Evolutionary conservation across 2,329 filamentous ascomycete genomes (phyloP).

Genomic region (Aspergillus clavatus): DNA sequence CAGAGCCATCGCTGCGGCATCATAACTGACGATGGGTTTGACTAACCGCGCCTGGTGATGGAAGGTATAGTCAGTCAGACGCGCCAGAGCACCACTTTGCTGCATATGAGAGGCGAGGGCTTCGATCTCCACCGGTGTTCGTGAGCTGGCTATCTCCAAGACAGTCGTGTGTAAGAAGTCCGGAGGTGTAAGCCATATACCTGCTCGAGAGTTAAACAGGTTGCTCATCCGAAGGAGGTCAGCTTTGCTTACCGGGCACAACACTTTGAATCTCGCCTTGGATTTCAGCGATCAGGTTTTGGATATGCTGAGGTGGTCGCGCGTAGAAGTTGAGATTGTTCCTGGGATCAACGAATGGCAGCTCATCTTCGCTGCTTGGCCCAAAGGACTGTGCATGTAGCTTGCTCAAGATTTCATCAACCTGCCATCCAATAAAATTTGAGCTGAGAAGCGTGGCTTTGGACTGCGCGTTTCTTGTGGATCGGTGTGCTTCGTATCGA

Average conservation of each 20-base stretch:
- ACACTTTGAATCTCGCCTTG: constrained; percentile 61
- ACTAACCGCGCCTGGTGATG: constrained; percentile 68
- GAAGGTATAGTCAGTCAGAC: constrained; percentile 63
- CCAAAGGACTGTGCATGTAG: constrained; percentile 46
- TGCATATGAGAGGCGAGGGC: constrained; percentile 56
- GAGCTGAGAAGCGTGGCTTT: constrained; percentile 65
- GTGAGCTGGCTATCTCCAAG: constrained; percentile 78
- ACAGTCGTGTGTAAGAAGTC: constrained; percentile 77
- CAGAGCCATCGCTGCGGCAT: constrained; percentile 77
- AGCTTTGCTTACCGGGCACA: constrained; percentile 64
- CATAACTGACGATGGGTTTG: constrained; percentile 77
- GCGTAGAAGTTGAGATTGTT: constrained; percentile 88
- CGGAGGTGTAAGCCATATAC: constrained; percentile 79
- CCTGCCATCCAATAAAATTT: constrained; percentile 64
- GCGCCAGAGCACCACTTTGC: constrained; percentile 45
- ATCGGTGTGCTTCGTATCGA: constrained; percentile 69
- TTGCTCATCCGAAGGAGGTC: neutral
- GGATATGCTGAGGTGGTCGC: constrained; percentile 68
- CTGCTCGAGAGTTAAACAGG: constrained; percentile 39
- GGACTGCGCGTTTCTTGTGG: constrained; percentile 70
- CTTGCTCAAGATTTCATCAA: constrained; percentile 71
- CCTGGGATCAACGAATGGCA: constrained; percentile 67
- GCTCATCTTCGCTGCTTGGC: constrained; percentile 53
- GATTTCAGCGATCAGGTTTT: constrained; percentile 61
- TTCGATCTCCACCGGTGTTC: constrained; percentile 64